A percentile compares a stretch with the other conserved stretches of the same genome.
These are phyloP conservation scores for Aphanomyces astaci DNA, from an alignment of 352 stramenopile species.

Conservation along the genomic window DNA sequence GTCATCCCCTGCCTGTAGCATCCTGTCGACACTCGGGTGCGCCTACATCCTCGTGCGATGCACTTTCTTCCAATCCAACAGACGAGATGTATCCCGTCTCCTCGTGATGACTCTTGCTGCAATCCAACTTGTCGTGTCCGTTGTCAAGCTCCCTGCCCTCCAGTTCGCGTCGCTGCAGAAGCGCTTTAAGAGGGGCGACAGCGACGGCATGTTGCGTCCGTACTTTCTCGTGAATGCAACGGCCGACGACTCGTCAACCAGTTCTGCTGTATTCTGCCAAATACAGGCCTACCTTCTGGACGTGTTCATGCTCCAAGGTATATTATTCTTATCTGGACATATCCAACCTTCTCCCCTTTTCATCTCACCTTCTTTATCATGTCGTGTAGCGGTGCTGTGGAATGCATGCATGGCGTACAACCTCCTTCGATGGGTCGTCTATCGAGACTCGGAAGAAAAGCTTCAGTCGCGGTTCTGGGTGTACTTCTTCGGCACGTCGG, in stretches of 20 bases:
- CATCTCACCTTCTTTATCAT: not conserved
- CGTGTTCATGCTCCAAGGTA: not conserved
- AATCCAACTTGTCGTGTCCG: not conserved
- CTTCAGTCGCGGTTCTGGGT: constrained; percentile 1
- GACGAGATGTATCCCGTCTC: constrained; percentile 8
- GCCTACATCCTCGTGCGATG: constrained; percentile 10
- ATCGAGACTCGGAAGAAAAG: constrained; percentile 21
- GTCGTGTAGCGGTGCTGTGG: constrained; percentile 18
- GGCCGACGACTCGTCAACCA: not conserved
- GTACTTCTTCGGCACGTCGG: constrained; percentile 16
- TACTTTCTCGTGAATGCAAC: not conserved
- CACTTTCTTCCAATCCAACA: not conserved
- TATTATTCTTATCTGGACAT: not conserved
- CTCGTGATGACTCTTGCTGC: constrained; percentile 12
- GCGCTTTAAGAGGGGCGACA: not conserved
- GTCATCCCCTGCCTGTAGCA: not conserved
- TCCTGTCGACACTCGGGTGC: constrained; percentile 12
- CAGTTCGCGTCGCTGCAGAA: not conserved
- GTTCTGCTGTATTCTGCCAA: not conserved
- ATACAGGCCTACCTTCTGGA: constrained; percentile 16
- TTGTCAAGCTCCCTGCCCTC: constrained; percentile 9
- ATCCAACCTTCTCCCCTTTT: no score
- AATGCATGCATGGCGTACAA: constrained; percentile 22
- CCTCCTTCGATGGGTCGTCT: constrained; percentile 21
- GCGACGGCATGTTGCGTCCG: not conserved